A percentile compares a stretch with the other conserved stretches of the same genome.
Evolutionary conservation across 108 stramenopile genomes (phyloP).

Genomic region (Cylindrotheca fusiformis): DNA sequence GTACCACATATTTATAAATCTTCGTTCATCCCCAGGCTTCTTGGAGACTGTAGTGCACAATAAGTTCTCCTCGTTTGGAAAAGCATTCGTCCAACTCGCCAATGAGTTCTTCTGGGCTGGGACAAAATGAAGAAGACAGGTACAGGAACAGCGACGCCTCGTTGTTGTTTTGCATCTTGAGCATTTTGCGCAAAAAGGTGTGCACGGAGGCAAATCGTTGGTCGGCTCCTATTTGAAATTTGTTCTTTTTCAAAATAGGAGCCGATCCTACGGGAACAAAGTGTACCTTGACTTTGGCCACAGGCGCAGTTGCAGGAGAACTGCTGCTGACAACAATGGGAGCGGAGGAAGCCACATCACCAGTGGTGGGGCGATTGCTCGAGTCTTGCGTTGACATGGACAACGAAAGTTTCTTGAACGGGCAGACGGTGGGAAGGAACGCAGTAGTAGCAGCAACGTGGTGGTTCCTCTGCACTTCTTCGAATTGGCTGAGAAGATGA

Average conservation of each 20-base stretch:
- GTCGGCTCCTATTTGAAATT: conserved; percentile 68
- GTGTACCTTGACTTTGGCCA: conserved; percentile 78
- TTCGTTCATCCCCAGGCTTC: conserved; percentile 76
- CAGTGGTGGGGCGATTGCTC: too few relatives aligned
- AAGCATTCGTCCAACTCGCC: conserved; percentile 79
- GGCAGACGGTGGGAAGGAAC: too few relatives aligned
- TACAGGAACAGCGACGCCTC: conserved; percentile 58
- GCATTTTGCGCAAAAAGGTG: conserved; percentile 69
- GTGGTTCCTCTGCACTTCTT: too few relatives aligned
- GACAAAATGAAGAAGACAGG: conserved; percentile 73
- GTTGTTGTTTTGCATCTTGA: conserved; percentile 36
- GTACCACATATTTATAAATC: background rate
- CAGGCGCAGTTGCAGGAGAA: background rate
- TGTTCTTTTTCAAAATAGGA: conserved; percentile 84
- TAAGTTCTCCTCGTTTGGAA: conserved; percentile 69
- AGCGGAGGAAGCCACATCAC: too few relatives aligned
- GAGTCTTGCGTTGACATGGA: too few relatives aligned
- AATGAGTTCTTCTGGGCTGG: conserved; percentile 66
- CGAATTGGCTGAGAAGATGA: too few relatives aligned
- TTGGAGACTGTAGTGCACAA: conserved; percentile 86
- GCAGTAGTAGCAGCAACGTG: too few relatives aligned
- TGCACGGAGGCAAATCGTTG: conserved; percentile 67
- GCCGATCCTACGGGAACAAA: conserved; percentile 83
- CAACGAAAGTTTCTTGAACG: too few relatives aligned
- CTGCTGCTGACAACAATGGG: too few relatives aligned